phyloP scores from a whole-genome alignment of 225 moss, liverwort and hornwort species.

The Neckera pumila region DNA sequence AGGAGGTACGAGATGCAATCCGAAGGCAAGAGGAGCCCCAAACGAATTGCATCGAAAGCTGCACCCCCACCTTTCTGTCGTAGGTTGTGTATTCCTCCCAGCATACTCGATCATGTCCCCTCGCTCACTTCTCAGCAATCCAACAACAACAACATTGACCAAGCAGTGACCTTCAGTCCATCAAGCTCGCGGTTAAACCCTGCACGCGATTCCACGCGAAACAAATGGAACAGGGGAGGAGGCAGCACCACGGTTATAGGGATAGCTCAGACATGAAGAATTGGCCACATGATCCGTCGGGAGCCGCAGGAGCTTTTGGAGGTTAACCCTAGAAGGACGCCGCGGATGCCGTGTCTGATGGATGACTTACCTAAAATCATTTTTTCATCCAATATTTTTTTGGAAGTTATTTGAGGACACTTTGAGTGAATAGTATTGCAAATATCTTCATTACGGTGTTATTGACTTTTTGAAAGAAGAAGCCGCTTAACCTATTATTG shows the following conservation, averaged over 20 bases:
- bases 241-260: neutral
- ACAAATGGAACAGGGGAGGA: neutral
- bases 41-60: neutral
- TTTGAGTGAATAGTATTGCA: too few species aligned
- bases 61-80: neutral
- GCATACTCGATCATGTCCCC: neutral
- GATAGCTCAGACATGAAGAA: neutral
- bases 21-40: neutral
- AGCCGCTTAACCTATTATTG: too few species aligned
- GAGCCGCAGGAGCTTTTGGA: neutral
- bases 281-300: neutral
- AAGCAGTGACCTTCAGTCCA: neutral
- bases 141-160: neutral
- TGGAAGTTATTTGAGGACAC: neutral
- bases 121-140: neutral
- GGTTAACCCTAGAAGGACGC: neutral
- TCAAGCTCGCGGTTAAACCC: neutral
- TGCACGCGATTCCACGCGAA: neutral
- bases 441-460: neutral
- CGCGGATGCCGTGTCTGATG: neutral
- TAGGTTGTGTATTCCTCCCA: neutral
- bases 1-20: neutral
- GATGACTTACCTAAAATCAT: neutral
- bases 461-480: rapidly evolving
- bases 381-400: neutral